These are phyloP conservation scores for Peniophora sp. DNA, from an alignment of 1,284 basidiomycete species.

Conservation along the genomic window DNA sequence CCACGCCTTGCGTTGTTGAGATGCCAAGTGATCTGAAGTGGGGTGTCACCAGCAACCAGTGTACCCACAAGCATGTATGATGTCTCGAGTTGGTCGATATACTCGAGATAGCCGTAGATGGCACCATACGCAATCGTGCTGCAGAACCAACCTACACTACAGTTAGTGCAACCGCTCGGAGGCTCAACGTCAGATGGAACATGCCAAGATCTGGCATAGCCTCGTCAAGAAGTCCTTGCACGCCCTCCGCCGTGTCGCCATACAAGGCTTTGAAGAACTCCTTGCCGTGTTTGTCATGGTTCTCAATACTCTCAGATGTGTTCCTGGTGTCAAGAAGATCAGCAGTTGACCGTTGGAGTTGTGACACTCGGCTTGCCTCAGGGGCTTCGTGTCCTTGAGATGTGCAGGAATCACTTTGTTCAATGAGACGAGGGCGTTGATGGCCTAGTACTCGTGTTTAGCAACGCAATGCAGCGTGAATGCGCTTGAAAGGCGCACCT, in stretches of 20 bases:
- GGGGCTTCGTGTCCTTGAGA: constrained; percentile 19
- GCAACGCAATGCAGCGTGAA: not conserved
- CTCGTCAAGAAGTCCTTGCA: constrained; percentile 33
- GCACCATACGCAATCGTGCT: constrained; percentile 44
- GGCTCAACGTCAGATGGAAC: constrained; percentile 3
- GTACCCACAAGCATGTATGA: constrained; percentile 42
- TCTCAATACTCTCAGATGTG: constrained; percentile 26
- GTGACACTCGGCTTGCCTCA: constrained; percentile 17
- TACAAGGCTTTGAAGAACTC: constrained; percentile 39
- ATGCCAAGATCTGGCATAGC: constrained; percentile 53
- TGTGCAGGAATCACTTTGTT: constrained; percentile 24
- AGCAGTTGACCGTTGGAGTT: not conserved
- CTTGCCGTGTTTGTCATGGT: constrained; percentile 33
- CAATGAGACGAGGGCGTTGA: constrained; percentile 25
- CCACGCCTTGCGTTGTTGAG: constrained; percentile 32
- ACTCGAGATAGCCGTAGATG: constrained; percentile 33
- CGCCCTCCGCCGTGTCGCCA: constrained; percentile 36
- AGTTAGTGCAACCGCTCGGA: not conserved
- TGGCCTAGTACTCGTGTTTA: constrained; percentile 16
- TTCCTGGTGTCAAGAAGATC: constrained; percentile 22
- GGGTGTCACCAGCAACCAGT: constrained; percentile 42
- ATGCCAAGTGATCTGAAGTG: constrained; percentile 49
- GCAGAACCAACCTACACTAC: constrained; percentile 38
- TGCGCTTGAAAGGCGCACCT: constrained; percentile 19
- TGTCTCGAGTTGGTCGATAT: constrained; percentile 34